Percentiles rank a stretch among this genome's conserved stretches.
Conservation (phyloP, 345 rosid genomes). For the Eutrema yunnanense region DNA sequence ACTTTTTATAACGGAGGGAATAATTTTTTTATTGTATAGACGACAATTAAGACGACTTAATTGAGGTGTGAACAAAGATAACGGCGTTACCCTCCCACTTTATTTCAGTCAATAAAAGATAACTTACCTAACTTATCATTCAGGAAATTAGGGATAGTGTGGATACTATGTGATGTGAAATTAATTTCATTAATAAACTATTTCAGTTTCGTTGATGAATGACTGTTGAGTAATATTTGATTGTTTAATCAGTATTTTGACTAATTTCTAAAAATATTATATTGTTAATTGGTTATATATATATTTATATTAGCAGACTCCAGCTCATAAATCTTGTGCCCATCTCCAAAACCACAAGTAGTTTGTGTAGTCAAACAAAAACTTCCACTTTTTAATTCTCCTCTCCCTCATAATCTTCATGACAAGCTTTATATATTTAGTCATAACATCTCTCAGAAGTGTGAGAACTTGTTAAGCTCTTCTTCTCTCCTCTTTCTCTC, state of each 20-base stretch:
- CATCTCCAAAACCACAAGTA: slow-evolving; percentile 26
- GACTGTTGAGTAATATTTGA: background rate
- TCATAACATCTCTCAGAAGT: slow-evolving; percentile 6
- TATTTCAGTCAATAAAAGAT: slow-evolving; percentile 21
- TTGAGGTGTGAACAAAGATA: slow-evolving; percentile 14
- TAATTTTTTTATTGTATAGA: background rate
- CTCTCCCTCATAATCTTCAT: background rate
- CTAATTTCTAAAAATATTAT: background rate
- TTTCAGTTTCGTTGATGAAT: background rate
- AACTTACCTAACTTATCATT: background rate
- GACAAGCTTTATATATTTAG: slow-evolving; percentile 10
- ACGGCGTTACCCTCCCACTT: background rate
- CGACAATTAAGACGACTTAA: slow-evolving; percentile 7
- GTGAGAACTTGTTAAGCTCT: slow-evolving; percentile 9
- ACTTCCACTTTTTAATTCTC: slow-evolving; percentile 8
- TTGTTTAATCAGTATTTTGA: background rate
- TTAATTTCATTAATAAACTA: background rate
- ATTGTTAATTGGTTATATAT: background rate
- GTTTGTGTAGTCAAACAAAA: slow-evolving; percentile 33
- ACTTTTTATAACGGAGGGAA: too few species aligned
- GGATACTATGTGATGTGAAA: background rate
- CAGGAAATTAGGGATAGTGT: background rate
- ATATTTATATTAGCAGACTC: background rate
- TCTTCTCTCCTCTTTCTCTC: slow-evolving; percentile 8
- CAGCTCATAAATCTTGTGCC: slow-evolving; percentile 21